Conservation (phyloP, 345 rosid genomes). For the Trapa incisa region DNA sequence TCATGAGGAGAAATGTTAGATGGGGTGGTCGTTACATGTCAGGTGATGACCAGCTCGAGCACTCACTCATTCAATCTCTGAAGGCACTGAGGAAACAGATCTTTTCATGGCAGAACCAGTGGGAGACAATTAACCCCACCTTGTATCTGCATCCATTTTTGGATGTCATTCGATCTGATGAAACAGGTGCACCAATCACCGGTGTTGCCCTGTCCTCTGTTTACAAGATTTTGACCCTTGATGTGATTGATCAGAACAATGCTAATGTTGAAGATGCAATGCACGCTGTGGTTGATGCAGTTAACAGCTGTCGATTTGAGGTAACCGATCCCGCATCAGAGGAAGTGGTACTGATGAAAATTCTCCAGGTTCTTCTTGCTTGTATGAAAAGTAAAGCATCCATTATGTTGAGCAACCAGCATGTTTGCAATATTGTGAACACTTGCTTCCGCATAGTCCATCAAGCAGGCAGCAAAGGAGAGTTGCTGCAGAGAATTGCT, state of each 20-base stretch:
- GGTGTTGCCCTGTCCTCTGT: constrained; percentile 87
- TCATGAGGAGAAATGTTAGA: constrained; percentile 96
- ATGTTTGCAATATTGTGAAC: constrained; percentile 90
- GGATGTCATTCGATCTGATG: constrained; percentile 82
- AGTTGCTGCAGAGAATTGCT: constrained; percentile 71
- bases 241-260: constrained; percentile 65
- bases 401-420: constrained; percentile 82
- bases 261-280: constrained; percentile 80
- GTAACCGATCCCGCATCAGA: constrained; percentile 96
- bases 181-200: constrained; percentile 92
- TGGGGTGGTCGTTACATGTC: constrained; percentile 95
- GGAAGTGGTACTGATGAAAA: constrained; percentile 96
- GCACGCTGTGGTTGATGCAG: constrained; percentile 90
- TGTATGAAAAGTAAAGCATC: constrained; percentile 94
- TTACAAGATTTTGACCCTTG: constrained; percentile 69
- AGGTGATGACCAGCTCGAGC: constrained; percentile 91
- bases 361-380: constrained; percentile 91
- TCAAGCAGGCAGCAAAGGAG: constrained; percentile 78
- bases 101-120: constrained; percentile 77
- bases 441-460: constrained; percentile 97
- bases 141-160: constrained; percentile 82
- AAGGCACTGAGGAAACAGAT: constrained; percentile 76
- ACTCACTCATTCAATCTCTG: constrained; percentile 77
- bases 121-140: constrained; percentile 75
- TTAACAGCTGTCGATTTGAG: constrained; percentile 96